These are phyloP conservation scores for Plasmodium chabaudi DNA, from an alignment of 169 alveolate genomes.

Conservation along the genomic window DNA sequence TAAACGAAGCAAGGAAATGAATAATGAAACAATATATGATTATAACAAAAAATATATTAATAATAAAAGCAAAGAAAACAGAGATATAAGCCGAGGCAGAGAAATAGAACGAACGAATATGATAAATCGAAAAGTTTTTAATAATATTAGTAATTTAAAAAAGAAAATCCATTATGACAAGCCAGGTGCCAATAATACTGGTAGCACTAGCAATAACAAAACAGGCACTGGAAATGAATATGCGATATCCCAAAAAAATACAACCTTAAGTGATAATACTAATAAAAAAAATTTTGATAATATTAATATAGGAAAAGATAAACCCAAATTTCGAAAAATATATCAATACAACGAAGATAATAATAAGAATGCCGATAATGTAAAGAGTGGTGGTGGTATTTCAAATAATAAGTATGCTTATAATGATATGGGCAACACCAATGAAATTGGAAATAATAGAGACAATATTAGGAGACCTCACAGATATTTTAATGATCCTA, in stretches of 20 bases:
- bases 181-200: slow-evolving; percentile 6
- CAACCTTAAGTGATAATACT: slow-evolving; percentile 11
- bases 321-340: slow-evolving; percentile 41
- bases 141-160: slow-evolving; percentile 29
- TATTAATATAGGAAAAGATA: slow-evolving; percentile 28
- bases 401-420: neutral
- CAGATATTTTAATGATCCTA: neutral
- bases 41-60: slow-evolving; percentile 31
- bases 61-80: slow-evolving; percentile 24
- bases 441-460: neutral
- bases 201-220: neutral
- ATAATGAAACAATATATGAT: slow-evolving; percentile 30
- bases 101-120: neutral
- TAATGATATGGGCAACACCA: neutral
- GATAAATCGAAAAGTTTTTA: slow-evolving; percentile 29
- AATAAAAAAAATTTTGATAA: slow-evolving; percentile 38
- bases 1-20: slow-evolving; percentile 27
- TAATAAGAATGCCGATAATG: neutral
- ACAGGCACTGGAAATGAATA: slow-evolving; percentile 29
- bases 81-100: neutral
- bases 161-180: slow-evolving; percentile 64
- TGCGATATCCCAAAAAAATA: slow-evolving; percentile 9
- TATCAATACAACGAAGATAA: slow-evolving; percentile 42
- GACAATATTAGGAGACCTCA: neutral
- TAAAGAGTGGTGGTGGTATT: neutral